These are phyloP conservation scores for Arabis hirsuta DNA, from an alignment of 345 rosid genomes.

Conservation along the genomic window DNA sequence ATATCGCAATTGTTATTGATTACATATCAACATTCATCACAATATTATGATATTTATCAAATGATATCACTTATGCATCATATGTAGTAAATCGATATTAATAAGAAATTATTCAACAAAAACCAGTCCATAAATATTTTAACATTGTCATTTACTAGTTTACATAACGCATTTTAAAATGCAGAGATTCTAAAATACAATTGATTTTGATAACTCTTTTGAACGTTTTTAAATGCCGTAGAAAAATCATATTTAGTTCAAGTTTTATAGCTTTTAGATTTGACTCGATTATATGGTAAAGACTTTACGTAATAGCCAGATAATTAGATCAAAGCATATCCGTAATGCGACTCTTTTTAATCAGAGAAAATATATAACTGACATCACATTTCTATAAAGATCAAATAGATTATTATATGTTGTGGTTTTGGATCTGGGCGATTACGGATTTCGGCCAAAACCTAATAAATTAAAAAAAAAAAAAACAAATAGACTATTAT, in stretches of 20 bases:
- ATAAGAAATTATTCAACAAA: too few species aligned
- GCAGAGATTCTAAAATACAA: background rate
- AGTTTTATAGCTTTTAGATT: background rate
- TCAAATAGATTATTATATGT: too few species aligned
- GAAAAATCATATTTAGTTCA: background rate
- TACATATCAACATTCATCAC: background rate
- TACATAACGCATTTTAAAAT: background rate
- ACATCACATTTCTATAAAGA: background rate
- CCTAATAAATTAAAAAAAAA: too few species aligned
- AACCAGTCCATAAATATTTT: too few species aligned
- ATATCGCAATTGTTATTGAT: too few species aligned
- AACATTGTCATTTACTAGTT: too few species aligned
- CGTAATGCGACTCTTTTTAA: slow-evolving; percentile 13
- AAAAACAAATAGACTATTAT: slow-evolving; percentile 17
- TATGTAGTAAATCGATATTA: background rate
- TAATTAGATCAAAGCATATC: slow-evolving; percentile 1
- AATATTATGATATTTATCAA: background rate
- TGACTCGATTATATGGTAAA: slow-evolving; percentile 14
- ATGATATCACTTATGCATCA: background rate
- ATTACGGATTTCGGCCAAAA: too few species aligned
- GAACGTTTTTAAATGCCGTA: background rate
- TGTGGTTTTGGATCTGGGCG: too few species aligned
- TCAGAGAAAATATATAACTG: slow-evolving; percentile 3
- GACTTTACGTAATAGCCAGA: background rate
- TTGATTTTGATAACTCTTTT: slow-evolving; percentile 2